Evolutionary conservation across 257 asterid genomes (phyloP).

Genomic region (Fraxinus excelsior): DNA sequence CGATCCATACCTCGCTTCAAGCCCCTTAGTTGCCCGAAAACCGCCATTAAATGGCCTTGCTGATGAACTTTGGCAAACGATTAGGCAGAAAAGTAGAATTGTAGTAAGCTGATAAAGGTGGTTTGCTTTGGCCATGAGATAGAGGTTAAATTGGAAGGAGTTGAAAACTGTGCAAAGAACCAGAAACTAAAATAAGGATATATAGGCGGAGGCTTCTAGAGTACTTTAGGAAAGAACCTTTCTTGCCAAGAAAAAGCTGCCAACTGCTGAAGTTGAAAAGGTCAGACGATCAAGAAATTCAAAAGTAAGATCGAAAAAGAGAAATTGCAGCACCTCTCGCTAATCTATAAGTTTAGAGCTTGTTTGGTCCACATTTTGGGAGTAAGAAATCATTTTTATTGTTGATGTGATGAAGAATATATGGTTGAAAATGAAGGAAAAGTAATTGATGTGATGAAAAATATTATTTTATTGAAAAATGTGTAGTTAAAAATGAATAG

Average conservation of each 20-base stretch:
- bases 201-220: not conserved
- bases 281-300: not conserved
- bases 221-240: not conserved
- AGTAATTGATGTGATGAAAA: too few relatives aligned
- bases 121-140: not conserved
- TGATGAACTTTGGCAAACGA: not conserved
- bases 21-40: not conserved
- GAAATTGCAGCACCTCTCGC: too few relatives aligned
- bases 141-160: not conserved
- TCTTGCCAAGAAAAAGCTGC: not conserved
- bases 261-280: not conserved
- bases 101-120: not conserved
- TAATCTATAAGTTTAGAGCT: too few relatives aligned
- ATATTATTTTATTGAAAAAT: too few relatives aligned
- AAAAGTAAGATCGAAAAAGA: too few relatives aligned
- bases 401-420: too few relatives aligned
- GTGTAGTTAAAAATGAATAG: too few relatives aligned
- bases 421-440: too few relatives aligned
- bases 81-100: not conserved
- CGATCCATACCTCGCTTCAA: not conserved
- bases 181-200: not conserved
- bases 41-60: not conserved
- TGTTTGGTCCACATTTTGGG: too few relatives aligned
- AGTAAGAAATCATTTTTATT: too few relatives aligned
- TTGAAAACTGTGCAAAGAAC: not conserved